phyloP scores from a whole-genome alignment of 305 asterid species.

The Coffea humblotiana region DNA sequence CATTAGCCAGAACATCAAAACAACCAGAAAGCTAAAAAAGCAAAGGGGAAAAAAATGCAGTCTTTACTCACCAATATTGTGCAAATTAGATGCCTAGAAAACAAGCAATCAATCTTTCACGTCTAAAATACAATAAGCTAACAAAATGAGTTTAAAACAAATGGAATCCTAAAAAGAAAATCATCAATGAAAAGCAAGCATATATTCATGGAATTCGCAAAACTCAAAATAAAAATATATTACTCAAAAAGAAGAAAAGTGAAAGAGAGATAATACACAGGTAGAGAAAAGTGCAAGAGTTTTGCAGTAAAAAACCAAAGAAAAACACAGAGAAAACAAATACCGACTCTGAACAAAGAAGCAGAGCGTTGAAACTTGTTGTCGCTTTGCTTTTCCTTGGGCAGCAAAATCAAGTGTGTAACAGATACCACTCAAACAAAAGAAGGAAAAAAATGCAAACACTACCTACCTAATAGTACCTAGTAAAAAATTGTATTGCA shows the following conservation, averaged over 20 bases:
- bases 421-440: not conserved
- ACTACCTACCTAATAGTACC: not conserved
- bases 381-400: not conserved
- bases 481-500: too few relatives aligned
- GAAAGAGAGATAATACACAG: not conserved
- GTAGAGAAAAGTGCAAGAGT: not conserved
- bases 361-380: not conserved
- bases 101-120: not conserved
- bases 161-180: not conserved
- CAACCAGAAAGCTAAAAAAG: not conserved
- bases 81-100: not conserved
- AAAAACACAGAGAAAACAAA: too few relatives aligned
- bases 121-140: not conserved
- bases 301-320: not conserved
- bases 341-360: not conserved
- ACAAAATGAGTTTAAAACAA: not conserved
- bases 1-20: not conserved
- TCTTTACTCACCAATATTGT: not conserved
- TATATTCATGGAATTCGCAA: not conserved
- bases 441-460: not conserved
- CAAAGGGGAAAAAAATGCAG: not conserved
- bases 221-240: too few relatives aligned
- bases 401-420: too few relatives aligned
- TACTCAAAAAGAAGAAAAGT: too few relatives aligned
- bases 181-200: not conserved